Base-by-base conservation (phyloP, 192 early-diverging fungal genomes). In the Coemansia sp. region DNA sequence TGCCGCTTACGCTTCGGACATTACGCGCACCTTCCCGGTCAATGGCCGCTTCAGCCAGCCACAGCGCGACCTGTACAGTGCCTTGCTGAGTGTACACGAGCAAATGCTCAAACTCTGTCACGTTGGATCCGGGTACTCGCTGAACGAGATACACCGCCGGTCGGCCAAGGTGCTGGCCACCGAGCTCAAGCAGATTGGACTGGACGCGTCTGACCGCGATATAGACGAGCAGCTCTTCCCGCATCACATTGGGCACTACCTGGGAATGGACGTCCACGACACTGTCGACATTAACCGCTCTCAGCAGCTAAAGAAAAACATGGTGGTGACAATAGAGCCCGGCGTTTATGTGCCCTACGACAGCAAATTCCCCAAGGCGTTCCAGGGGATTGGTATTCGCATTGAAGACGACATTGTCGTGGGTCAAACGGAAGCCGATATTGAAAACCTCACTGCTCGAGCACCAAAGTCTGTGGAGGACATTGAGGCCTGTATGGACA, bases 231-330 rank as follows among this genome's bases (percentile, higher is more conserved):
- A 65, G 10, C 78, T 98, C 27, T 98, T 93, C 65, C 95, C 95
- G 34, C 95, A 98, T 68, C 95, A 98, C 69, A 87, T 98, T 11
- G 87, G 93, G 17, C 97, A 97, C 65, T 98, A 91, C 52, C 82
- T 97, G 15, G 97, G 97, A 8, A 62, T 97, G 67, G 97, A 98
- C 70, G 93, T 98, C 2, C 97, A 98, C 77, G 95, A 98, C 69
- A 86, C 88, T 1, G 81, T 83, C 36, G 83, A 87, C 61, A 71
- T 96, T 35, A 78, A 83, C 17, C 83, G 97, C 21, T 87, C 88
- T 6, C 82, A 83, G 62, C 78, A 65, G 42, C 76, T 98, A 32
- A 83, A 85, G 62, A 58, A 70, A 15, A 90, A 90, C 42, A 95
- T 94, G 92, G 92, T 95, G 19, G 82, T 98, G 24, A 98, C 97